Base-by-base conservation (phyloP, 345 rosid species). In the Lepidium africanum region DNA sequence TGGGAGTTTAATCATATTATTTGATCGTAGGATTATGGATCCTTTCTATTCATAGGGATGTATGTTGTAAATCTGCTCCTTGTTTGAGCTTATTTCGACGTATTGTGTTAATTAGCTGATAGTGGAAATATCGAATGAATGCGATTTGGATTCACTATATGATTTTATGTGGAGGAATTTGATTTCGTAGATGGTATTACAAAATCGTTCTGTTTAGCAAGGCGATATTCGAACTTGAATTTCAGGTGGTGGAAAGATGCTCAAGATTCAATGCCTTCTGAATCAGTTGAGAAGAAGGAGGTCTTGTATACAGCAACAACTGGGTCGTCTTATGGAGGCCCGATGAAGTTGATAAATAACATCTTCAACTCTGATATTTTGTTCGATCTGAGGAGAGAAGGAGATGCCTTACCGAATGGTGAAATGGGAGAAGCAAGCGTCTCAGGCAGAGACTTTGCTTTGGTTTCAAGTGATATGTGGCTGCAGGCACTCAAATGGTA, bases 191-290 rank as follows among this genome's bases (percentile, higher is more conserved):
- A 0, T 46, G 21, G 4, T 63, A 6, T 30, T 10, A 17, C n/a
- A 1, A 32, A 42, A 71, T 36, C 50, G 9, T 37, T 56, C 23
- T 41, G 58, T 67, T 21, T 70, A 60, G 39, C 56, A 16, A 53
- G 4, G 40, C 27, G 2, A 15, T 58, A 5, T 51, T 51, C 5
- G 19, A 57, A 40, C 35, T 65, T 55, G 40, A n/a, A 58, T 72
- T 65, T 69, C 68, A 94, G 99, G 87, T 91, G 99, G 99, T 91
- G 97, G 99, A 89, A 80, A 72, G 96, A 85, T 75, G 91, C 96
- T 3, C 83, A 80, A 33, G 89, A 76, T 70, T 80, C 87, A 54
- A 15, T 59, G 67, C 77, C 72, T 19, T 33, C 54, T 47, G 86
- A 80, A 68, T 65, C 89, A 6, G 84, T 71, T 78, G 84, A 71